Percentiles rank a stretch among this genome's conserved stretches.
phyloP scores from a whole-genome alignment of 108 stramenopile genomes.

The Conticribra weissflogii region DNA sequence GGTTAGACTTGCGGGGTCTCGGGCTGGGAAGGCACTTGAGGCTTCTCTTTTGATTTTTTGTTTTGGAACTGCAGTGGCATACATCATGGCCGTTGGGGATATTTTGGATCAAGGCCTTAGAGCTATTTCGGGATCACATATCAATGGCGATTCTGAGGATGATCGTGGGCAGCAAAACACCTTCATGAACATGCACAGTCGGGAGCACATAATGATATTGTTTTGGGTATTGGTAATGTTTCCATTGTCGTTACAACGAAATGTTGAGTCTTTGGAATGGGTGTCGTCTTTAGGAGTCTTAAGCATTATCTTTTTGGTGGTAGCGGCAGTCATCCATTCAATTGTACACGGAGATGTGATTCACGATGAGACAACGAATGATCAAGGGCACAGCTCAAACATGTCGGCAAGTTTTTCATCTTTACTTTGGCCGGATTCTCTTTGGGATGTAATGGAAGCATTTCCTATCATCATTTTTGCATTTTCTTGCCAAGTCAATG shows the following conservation, averaged over 20 bases:
- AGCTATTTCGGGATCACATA: slow-evolving; percentile 15
- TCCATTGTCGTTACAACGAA: slow-evolving; percentile 63
- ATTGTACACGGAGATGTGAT: slow-evolving; percentile 29
- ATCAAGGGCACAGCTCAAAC: too few relatives aligned
- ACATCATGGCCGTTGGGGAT: slow-evolving; percentile 82
- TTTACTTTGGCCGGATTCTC: slow-evolving; percentile 56
- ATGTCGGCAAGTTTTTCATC: slow-evolving; percentile 16
- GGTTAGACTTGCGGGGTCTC: slow-evolving; percentile 50
- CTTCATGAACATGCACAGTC: slow-evolving; percentile 27
- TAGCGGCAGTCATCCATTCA: slow-evolving; percentile 72
- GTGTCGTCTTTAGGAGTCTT: slow-evolving; percentile 67
- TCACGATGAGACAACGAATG: too few relatives aligned
- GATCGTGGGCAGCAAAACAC: neutral
- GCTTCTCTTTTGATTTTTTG: slow-evolving; percentile 73
- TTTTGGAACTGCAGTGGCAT: slow-evolving; percentile 64
- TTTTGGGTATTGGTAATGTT: slow-evolving; percentile 75
- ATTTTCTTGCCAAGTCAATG: slow-evolving; percentile 86
- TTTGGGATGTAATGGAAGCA: slow-evolving; percentile 58
- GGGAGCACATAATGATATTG: slow-evolving; percentile 47
- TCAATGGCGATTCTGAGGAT: slow-evolving; percentile 1
- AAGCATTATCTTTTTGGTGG: slow-evolving; percentile 67
- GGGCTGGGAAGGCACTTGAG: slow-evolving; percentile 51
- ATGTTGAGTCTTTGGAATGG: slow-evolving; percentile 66
- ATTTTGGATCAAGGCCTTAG: slow-evolving; percentile 60
- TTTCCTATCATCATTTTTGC: slow-evolving; percentile 87